A percentile compares a stretch with the other conserved stretches of the same genome.
phyloP scores from a whole-genome alignment of 352 stramenopile genomes.

The Globisporangium cylindrosporum region DNA sequence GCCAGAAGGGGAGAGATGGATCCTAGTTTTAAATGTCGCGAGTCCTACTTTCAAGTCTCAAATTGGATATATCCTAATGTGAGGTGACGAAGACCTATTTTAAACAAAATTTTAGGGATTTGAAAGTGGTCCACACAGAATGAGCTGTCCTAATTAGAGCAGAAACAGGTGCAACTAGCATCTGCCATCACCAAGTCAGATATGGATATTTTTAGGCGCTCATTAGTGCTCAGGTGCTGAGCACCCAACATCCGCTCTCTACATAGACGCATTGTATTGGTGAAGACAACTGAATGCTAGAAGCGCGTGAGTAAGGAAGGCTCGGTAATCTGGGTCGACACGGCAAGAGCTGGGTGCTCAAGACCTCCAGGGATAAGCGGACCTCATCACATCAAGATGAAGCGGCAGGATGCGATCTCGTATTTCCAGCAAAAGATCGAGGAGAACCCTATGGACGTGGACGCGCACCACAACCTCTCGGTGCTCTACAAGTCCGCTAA shows the following conservation, averaged over 20 bases:
- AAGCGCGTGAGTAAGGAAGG: not conserved
- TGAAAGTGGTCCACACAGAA: not conserved
- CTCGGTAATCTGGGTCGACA: not conserved
- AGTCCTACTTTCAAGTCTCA: not conserved
- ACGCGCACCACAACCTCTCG: constrained; percentile 58
- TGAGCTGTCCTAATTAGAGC: not conserved
- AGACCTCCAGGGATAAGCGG: not conserved
- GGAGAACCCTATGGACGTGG: constrained; percentile 50
- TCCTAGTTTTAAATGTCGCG: not conserved
- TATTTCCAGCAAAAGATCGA: constrained; percentile 60
- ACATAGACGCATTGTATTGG: not conserved
- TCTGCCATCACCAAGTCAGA: not conserved
- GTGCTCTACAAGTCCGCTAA: constrained; percentile 47
- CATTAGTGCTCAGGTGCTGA: not conserved
- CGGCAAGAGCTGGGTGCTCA: not conserved
- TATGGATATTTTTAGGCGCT: constrained; percentile 1
- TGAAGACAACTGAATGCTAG: not conserved
- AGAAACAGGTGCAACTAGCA: not conserved
- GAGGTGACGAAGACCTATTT: not conserved
- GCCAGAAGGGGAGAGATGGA: not conserved
- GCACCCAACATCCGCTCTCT: not conserved
- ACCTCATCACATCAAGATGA: constrained; percentile 20
- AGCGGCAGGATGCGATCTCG: constrained; percentile 52
- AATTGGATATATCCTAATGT: not conserved
- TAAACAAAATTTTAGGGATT: not conserved